Evolutionary conservation across 176 grass and related monocot species (phyloP), one percentile per base, ranked within the genome.

Genomic region (Phoenix dactylifera): DNA sequence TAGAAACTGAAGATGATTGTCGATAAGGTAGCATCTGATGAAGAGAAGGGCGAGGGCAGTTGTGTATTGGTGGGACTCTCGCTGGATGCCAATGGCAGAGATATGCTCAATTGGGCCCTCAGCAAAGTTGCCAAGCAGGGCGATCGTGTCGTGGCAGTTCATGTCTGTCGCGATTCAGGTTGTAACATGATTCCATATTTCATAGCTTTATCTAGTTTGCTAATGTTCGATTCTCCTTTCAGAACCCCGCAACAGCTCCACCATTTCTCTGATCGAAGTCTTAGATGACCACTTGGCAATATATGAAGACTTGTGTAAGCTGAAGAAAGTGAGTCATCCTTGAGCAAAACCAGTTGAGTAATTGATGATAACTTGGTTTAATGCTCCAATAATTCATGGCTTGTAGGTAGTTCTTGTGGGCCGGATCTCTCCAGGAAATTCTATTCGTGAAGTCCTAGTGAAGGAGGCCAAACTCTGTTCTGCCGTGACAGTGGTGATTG

Each of bases 151-250:
- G 71, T 93, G 50, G 88, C 85, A 50, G 79, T 93, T 28, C 85
- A 93, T 79, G 79, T 93, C 85, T 99, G 89, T 85, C 74, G 89
- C 54, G 85, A 93, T 68, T 93, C 88, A 50, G 78, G 92, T 97
- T 70, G 26, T 56, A 56, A 20, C 20, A 24, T 6, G 29, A 9
- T 44, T 44, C 35, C 35, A 44, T 44, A 9, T 1, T 14, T 44
- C 10, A 12, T 1, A 44, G 35, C 35, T 44, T 44, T 44, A 44
- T 44, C 12, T 44, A 9, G 35, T 16, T 59, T 58, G 17, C 52
- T 23, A 57, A 76, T n/a, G 61, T 25, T 52, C 18, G 67, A 60
- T 35, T 55, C 23, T 57, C 52, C 59, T 57, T 51, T 51, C 61
- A 89, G 94, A 85, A 65, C 68, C 66, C 58, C 66, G 67, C 78